These are phyloP conservation scores for Cladochytrium replicatum DNA, from an alignment of 192 early-diverging fungal genomes.

Conservation along the genomic window DNA sequence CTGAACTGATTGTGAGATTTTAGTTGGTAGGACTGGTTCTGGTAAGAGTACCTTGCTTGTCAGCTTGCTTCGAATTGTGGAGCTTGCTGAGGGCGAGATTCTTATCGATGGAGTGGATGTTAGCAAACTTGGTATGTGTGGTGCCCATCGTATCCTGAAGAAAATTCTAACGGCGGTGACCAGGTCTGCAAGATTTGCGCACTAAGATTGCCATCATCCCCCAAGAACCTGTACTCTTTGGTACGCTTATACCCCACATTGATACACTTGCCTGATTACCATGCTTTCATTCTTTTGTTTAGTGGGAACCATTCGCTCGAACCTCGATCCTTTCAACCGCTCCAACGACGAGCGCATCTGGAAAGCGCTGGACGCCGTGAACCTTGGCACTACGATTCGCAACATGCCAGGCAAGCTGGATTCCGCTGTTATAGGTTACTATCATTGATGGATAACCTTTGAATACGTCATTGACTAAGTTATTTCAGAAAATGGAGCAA, in stretches of 20 bases:
- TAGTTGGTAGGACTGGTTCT: conserved; percentile 14
- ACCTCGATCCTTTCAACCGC: conserved; percentile 70
- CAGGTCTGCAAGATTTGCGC: conserved; percentile 49
- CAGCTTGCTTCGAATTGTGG: conserved; percentile 41
- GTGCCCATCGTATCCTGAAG: background rate
- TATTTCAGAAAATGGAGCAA: conserved; percentile 47
- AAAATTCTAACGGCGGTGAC: background rate
- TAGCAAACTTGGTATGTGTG: conserved; percentile 43
- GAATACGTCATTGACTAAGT: no score
- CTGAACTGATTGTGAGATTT: conserved; percentile 22
- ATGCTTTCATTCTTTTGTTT: conserved; percentile 27
- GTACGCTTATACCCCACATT: no score
- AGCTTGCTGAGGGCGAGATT: conserved; percentile 40
- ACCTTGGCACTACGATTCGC: conserved; percentile 40
- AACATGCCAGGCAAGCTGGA: conserved; percentile 40
- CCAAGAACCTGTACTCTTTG: conserved; percentile 68
- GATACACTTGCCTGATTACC: background rate
- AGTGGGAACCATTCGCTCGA: conserved; percentile 68
- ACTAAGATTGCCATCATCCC: conserved; percentile 77
- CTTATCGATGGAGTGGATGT: conserved; percentile 69
- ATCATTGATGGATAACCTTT: no score
- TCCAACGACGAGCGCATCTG: conserved; percentile 56
- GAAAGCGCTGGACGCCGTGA: conserved; percentile 49
- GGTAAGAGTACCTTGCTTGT: conserved; percentile 17
- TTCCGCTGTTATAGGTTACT: conserved; percentile 27